A percentile compares a stretch with the other conserved stretches of the same genome.
Conservation (phyloP, 148 eudicot genomes). For the Fagopyrum homotropicum region DNA sequence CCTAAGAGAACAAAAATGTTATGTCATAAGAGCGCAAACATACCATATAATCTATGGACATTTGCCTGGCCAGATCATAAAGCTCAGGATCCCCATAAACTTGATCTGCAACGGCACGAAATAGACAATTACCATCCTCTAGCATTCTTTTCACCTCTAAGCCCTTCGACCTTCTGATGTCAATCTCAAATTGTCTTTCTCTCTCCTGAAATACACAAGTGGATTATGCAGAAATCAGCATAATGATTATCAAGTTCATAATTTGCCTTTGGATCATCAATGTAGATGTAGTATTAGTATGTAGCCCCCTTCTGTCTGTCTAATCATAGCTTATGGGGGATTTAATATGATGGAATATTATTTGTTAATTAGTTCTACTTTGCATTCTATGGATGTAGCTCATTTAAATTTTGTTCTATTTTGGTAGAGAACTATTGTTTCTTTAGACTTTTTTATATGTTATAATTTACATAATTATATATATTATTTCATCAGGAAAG, state of each 20-base stretch:
- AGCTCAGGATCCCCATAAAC: constrained; percentile 91
- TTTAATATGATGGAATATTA: not conserved
- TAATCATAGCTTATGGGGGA: not conserved
- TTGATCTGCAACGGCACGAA: constrained; percentile 99
- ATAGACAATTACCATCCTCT: constrained; percentile 93
- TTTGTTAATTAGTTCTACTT: not conserved
- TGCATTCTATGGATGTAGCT: not conserved
- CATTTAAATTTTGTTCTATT: not conserved
- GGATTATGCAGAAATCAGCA: not conserved
- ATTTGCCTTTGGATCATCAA: not conserved
- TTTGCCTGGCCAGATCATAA: constrained; percentile 90
- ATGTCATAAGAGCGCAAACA: not conserved
- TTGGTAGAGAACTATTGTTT: not conserved
- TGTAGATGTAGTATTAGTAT: not conserved
- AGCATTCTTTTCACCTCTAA: constrained; percentile 88
- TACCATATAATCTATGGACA: constrained; percentile 99
- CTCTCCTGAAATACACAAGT: constrained; percentile 52
- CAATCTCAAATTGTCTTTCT: constrained; percentile 89
- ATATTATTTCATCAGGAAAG: not conserved
- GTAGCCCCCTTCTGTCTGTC: not conserved
- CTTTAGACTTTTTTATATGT: not conserved
- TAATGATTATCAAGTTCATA: not conserved
- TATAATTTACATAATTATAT: not conserved
- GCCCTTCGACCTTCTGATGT: constrained; percentile 76
- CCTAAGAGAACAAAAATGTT: not conserved